These are phyloP conservation scores for Penicillium rolfsii DNA, from an alignment of 2,329 filamentous ascomycete species.

Conservation along the genomic window DNA sequence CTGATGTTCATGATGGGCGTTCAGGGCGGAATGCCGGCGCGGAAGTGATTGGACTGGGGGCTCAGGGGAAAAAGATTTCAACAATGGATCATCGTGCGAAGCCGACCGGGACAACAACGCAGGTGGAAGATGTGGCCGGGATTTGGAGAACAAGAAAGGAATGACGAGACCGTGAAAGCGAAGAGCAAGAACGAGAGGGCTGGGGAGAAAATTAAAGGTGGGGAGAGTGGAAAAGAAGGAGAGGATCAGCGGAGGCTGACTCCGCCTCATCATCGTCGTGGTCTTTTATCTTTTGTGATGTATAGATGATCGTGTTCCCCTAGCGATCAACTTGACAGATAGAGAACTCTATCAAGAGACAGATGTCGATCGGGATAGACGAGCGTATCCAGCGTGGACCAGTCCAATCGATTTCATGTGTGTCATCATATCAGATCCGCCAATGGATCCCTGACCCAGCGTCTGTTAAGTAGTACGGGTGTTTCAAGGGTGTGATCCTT, in stretches of 20 bases:
- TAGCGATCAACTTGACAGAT: background rate
- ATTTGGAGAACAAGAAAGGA: background rate
- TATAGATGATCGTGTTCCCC: background rate
- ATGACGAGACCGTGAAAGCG: background rate
- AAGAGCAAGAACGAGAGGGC: constrained; percentile 13
- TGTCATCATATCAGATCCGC: background rate
- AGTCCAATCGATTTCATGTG: background rate
- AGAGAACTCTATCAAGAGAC: too few species aligned
- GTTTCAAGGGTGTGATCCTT: background rate
- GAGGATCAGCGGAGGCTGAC: constrained; percentile 14
- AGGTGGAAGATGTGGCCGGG: background rate
- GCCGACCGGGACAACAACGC: background rate
- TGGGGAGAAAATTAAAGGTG: constrained; percentile 22
- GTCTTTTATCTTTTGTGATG: constrained; percentile 1
- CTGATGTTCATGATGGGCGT: constrained; percentile 40
- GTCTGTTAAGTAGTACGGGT: too few species aligned
- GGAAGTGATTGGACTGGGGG: constrained; percentile 6
- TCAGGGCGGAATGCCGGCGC: constrained; percentile 16
- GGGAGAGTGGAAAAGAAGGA: constrained; percentile 21
- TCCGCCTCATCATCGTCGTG: constrained; percentile 20
- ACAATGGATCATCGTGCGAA: constrained; percentile 18
- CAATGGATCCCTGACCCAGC: background rate
- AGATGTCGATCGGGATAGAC: background rate
- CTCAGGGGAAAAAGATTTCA: constrained; percentile 15
- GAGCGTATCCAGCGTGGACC: background rate